phyloP scores from a whole-genome alignment of 1,284 basidiomycete species.

The Heterobasidion annosum region DNA sequence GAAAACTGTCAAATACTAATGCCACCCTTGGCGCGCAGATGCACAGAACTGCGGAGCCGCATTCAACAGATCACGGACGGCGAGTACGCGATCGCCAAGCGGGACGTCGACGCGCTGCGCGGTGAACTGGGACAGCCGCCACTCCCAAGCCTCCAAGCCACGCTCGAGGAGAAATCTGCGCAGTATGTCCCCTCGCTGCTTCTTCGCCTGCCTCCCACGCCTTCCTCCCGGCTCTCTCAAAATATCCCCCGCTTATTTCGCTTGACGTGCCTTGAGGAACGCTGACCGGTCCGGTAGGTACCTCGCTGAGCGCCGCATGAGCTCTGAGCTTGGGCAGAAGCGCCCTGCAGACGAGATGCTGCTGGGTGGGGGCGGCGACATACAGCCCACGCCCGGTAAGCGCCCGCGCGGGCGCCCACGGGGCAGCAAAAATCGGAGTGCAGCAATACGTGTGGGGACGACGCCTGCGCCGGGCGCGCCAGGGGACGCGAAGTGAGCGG shows the following conservation, averaged over 20 bases:
- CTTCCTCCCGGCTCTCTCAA: background rate
- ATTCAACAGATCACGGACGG: constrained; percentile 60
- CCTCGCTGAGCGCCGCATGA: constrained; percentile 27
- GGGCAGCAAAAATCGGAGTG: constrained; percentile 31
- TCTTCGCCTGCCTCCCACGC: background rate
- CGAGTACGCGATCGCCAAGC: constrained; percentile 64
- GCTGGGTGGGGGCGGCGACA: constrained; percentile 14
- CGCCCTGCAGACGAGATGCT: constrained; percentile 20
- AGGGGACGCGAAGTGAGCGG: background rate
- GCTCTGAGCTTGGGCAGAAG: constrained; percentile 18
- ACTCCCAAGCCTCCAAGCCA: constrained; percentile 58
- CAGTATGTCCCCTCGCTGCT: constrained; percentile 38
- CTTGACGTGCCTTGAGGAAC: too few relatives aligned
- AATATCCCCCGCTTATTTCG: too few relatives aligned
- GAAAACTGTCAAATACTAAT: background rate
- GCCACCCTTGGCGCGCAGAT: background rate
- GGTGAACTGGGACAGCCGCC: constrained; percentile 66
- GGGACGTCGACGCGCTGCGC: constrained; percentile 64
- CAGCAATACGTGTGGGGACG: constrained; percentile 7
- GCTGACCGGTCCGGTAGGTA: constrained; percentile 17
- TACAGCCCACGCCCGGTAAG: constrained; percentile 21
- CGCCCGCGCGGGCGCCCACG: constrained; percentile 34
- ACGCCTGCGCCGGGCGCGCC: constrained; percentile 5
- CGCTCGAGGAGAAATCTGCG: constrained; percentile 63
- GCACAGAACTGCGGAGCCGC: constrained; percentile 30